These are phyloP conservation scores for Kwoniella shandongensis DNA, from an alignment of 768 basidiomycete species.

Conservation along the genomic window DNA sequence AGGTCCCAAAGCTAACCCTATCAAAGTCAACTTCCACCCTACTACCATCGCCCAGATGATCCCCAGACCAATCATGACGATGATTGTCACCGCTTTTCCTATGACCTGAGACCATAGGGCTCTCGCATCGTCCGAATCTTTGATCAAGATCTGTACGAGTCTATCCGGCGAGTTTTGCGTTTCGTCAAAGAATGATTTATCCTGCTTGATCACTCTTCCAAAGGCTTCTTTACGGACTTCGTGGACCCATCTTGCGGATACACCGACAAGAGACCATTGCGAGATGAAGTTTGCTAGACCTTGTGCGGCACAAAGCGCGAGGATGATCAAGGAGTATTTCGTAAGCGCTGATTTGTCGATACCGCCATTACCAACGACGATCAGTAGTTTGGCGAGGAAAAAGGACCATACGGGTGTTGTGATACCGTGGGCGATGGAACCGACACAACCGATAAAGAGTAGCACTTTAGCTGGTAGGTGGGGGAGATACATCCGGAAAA, in stretches of 20 bases:
- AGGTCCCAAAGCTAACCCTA: conserved; percentile 81
- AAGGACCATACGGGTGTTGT: conserved; percentile 91
- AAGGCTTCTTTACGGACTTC: conserved; percentile 63
- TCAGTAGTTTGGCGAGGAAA: conserved; percentile 75
- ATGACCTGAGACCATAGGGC: conserved; percentile 71
- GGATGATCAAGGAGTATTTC: conserved; percentile 52
- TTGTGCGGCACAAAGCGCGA: conserved; percentile 72
- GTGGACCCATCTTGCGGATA: conserved; percentile 73
- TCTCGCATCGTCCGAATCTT: conserved; percentile 86
- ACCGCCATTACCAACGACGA: conserved; percentile 55
- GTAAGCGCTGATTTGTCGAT: conserved; percentile 33
- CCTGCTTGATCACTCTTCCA: conserved; percentile 67
- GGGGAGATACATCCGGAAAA: conserved; percentile 60
- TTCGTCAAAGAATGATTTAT: conserved; percentile 83
- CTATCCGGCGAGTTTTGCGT: conserved; percentile 62
- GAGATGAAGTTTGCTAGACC: conserved; percentile 73
- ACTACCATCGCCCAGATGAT: conserved; percentile 81
- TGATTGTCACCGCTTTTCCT: conserved; percentile 70
- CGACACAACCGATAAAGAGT: conserved; percentile 67
- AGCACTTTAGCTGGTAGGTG: conserved; percentile 72
- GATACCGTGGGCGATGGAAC: conserved; percentile 72
- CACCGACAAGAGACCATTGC: conserved; percentile 75
- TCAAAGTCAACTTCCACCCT: conserved; percentile 91
- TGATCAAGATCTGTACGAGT: conserved; percentile 74
- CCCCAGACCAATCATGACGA: conserved; percentile 77